These are phyloP conservation scores for Leishmania major DNA, from an alignment of 208 protist species.

Conservation along the genomic window DNA sequence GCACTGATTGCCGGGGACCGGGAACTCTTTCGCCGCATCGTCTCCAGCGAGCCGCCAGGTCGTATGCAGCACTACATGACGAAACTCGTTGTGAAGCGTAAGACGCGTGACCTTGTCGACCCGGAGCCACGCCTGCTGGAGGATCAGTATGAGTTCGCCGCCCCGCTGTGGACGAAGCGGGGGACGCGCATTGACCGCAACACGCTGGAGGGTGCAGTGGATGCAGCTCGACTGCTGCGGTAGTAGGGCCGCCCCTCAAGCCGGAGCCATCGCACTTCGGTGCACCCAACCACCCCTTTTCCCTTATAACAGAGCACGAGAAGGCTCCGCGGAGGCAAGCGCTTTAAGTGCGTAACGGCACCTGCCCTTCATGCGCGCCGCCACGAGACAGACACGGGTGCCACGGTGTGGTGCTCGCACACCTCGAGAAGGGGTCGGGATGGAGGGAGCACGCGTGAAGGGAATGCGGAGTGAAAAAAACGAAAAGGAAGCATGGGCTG, in stretches of 20 bases:
- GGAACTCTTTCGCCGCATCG: slow-evolving; percentile 83
- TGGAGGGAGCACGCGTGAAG: too few relatives aligned
- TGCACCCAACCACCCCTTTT: background rate
- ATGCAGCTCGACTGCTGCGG: slow-evolving; percentile 42
- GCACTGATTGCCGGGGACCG: slow-evolving; percentile 86
- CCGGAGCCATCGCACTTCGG: background rate
- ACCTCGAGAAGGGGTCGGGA: too few relatives aligned
- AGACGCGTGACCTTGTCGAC: slow-evolving; percentile 85
- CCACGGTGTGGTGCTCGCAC: too few relatives aligned
- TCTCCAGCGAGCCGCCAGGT: slow-evolving; percentile 82
- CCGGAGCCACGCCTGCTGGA: slow-evolving; percentile 83
- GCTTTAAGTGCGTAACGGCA: background rate
- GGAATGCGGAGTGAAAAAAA: background rate
- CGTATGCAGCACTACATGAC: slow-evolving; percentile 92
- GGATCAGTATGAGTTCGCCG: slow-evolving; percentile 89
- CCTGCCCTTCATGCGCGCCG: background rate
- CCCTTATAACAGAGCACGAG: background rate
- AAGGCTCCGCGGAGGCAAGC: background rate
- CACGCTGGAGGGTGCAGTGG: slow-evolving; percentile 84
- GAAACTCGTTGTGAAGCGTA: slow-evolving; percentile 84
- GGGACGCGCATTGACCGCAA: slow-evolving; percentile 88
- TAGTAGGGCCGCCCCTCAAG: background rate
- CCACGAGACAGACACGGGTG: background rate
- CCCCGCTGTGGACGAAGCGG: slow-evolving; percentile 88
- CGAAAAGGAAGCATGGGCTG: background rate